Percentiles rank a stretch among this genome's conserved stretches.
Conservation (phyloP, 768 basidiomycete species). For the Astraeus odoratus region DNA sequence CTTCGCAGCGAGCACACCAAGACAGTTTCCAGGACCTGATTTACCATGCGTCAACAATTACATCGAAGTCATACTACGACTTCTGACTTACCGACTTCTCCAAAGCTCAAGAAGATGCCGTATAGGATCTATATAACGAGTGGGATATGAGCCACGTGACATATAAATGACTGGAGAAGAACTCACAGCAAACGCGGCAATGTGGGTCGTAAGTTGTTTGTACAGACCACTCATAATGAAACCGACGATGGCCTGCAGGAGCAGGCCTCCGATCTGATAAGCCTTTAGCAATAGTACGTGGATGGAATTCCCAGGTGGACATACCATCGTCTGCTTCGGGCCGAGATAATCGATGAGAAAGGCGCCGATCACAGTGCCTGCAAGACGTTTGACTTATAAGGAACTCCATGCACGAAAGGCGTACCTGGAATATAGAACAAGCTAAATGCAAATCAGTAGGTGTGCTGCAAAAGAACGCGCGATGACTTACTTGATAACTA, state of each 20-base stretch:
- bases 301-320: not conserved
- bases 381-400: slow-evolving; percentile 3
- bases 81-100: slow-evolving; percentile 59
- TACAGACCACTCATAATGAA: slow-evolving; percentile 91
- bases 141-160: not conserved
- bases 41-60: slow-evolving; percentile 1
- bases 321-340: slow-evolving; percentile 69
- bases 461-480: slow-evolving; percentile 27
- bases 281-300: slow-evolving; percentile 1
- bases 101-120: slow-evolving; percentile 85
- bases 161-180: not conserved
- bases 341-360: slow-evolving; percentile 71
- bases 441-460: slow-evolving; percentile 27
- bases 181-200: slow-evolving; percentile 70
- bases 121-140: slow-evolving; percentile 56
- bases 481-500: slow-evolving; percentile 66
- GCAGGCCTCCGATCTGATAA: slow-evolving; percentile 54
- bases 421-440: slow-evolving; percentile 61
- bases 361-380: slow-evolving; percentile 62
- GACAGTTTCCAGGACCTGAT: slow-evolving; percentile 73
- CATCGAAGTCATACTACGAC: not conserved
- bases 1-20: slow-evolving; percentile 83
- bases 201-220: slow-evolving; percentile 46
- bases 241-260: slow-evolving; percentile 65
- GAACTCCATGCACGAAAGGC: not conserved